phyloP scores from a whole-genome alignment of 257 asterid genomes.

The Linaria vulgaris region DNA sequence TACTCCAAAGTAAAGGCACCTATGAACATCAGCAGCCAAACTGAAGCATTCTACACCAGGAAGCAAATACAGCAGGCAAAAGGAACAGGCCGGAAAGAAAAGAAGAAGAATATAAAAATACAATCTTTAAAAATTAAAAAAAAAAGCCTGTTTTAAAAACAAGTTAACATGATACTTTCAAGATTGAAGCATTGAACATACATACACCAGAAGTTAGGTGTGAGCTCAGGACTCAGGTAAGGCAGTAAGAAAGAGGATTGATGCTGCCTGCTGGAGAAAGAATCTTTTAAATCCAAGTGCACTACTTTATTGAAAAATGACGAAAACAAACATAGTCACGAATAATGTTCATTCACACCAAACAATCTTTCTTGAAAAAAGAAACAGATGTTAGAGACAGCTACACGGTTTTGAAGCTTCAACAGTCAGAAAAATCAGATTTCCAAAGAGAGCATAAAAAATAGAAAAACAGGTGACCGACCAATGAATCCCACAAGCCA shows the following conservation, averaged over 20 bases:
- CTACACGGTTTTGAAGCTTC: constrained; percentile 1
- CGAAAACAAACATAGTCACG: background rate
- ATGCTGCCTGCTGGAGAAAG: background rate
- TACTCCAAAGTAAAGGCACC: constrained; percentile 31
- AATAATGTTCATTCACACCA: background rate
- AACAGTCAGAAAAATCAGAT: background rate
- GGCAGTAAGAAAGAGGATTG: background rate
- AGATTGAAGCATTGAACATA: constrained; percentile 19
- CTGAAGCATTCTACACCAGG: constrained; percentile 25
- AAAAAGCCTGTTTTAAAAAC: background rate
- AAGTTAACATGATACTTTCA: constrained; percentile 14
- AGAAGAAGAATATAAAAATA: background rate
- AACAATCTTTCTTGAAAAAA: too few species aligned
- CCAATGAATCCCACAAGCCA: constrained; percentile 21
- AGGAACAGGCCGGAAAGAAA: background rate
- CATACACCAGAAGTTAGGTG: background rate
- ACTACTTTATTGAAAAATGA: background rate
- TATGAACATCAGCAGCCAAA: constrained; percentile 35
- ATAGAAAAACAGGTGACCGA: constrained; percentile 1
- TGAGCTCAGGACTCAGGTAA: background rate
- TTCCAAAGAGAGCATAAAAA: background rate
- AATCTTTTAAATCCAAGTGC: background rate
- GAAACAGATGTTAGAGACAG: background rate
- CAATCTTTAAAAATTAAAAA: constrained; percentile 7
- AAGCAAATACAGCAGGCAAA: background rate